Evolutionary conservation across 768 basidiomycete species (phyloP), one percentile per base, ranked within the genome.

Genomic region (Boletus reticuloceps): DNA sequence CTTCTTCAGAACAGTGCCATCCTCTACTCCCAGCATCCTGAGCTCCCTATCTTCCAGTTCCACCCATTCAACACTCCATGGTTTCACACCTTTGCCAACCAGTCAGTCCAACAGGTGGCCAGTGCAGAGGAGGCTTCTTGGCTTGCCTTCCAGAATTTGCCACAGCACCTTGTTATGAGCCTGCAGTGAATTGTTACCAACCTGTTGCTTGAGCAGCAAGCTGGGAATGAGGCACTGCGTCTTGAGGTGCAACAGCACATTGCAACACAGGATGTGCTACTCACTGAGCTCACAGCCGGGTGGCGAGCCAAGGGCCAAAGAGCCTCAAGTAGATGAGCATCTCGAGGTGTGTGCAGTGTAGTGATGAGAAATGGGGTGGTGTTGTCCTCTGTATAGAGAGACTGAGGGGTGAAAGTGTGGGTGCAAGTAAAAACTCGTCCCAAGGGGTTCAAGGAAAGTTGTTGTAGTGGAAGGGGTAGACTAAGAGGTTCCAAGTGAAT

Each of bases 1-100:
- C 55, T 75, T 2, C 62, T 76, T 6, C 72, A 76, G 62, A 74
- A 76, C 48, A 55, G 61, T 2, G 73, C 73, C 3, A 46, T 74
- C n/a, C 58, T 75, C 0, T 72, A 51, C 36, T 25, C 37, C 0
- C 29, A 47, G 0, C 36, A 70, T 48, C 69, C 71, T 1, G n/a
- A 61, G 5, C 43, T 53, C 11, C 34, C 58, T 0, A 34, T 75
- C 4, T 75, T 70, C 46, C 47, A 59, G 1, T 69, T 49, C 37
- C 19, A 60, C 1, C 71, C 69, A 1, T 73, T 75, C 54, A 63
- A 68, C 49, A 64, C 64, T 1, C 39, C 19, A 0, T 5, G 22
- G 2, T 47, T 47, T 14, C 32, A 5, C 20, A n/a, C 32, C 31
- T 47, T 47, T 16, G 32, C 46, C 12, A 7, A 3, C 11, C n/a